Evolutionary conservation across 2,329 filamentous ascomycete species (phyloP), one percentile per base, ranked within the genome.

Genomic region (Ceratocystis colombiana): DNA sequence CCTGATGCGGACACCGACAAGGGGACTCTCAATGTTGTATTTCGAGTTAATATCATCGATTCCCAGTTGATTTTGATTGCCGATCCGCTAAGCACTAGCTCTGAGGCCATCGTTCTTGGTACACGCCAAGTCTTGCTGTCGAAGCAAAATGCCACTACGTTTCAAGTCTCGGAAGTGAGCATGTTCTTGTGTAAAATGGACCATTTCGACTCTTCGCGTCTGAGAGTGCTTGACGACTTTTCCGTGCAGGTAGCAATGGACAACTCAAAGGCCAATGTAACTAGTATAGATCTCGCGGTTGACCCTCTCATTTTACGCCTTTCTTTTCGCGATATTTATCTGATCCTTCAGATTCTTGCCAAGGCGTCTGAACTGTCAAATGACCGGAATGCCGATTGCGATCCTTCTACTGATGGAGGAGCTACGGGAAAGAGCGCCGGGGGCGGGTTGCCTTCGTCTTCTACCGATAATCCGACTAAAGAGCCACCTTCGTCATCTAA

Each of bases 171-270:
- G 6, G 87, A 97, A 72, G 84, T 97, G 64, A 94, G 94, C 71
- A 99, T 99, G 94, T 99, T 96, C 74, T 76, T 99, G 41, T 99
- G 95, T 73, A 88, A 94, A 12, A 99, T 99, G 94, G 95, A 99
- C 75, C 89, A 87, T 69, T 97, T 97, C 71, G 93, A 99, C 71
- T 91, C 89, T 2, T 92, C 88, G 50, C 85, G 90, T 46, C 81
- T 99, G 61, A 86, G 94, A 20, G 96, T 99, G 68, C 84, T 99
- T 41, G 95, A 99, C 73, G 92, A 99, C 75, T 99, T 99, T 74
- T 96, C 91, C 2, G 79, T 97, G 8, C 89, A 94, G 69, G 81
- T 96, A 71, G 94, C 90, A 2, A 85, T 99, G 79, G 93, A 99
- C 72, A 84, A 75, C 69, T 85, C 84, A 0, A 77, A 79, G 62